Conservation (phyloP, 2,329 filamentous ascomycete genomes). For the Magnaporthales sp. region DNA sequence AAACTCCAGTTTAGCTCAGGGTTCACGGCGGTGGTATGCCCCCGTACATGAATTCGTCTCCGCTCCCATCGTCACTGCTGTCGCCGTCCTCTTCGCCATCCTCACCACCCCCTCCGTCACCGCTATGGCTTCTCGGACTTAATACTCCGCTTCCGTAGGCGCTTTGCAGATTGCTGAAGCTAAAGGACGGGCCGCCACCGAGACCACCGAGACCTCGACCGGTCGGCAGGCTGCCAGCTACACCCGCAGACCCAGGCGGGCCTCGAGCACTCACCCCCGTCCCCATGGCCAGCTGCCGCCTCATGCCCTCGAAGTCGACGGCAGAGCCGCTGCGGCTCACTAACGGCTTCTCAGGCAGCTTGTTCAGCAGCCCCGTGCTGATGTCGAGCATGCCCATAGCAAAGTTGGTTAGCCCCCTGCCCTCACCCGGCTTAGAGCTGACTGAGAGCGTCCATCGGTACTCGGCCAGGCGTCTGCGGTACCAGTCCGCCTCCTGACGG, state of each 20-base stretch:
- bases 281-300: slow-evolving; percentile 12
- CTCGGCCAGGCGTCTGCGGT: slow-evolving; percentile 73
- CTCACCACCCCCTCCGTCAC: slow-evolving; percentile 8
- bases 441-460: slow-evolving; percentile 93
- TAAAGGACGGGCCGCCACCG: slow-evolving; percentile 23
- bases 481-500: slow-evolving; percentile 86
- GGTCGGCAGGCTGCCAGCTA: slow-evolving; percentile 4
- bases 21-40: background rate
- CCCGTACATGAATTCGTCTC: slow-evolving; percentile 47
- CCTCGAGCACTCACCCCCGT: slow-evolving; percentile 7
- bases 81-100: background rate
- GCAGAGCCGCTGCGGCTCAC: slow-evolving; percentile 47
- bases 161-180: slow-evolving; percentile 61
- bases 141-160: slow-evolving; percentile 40
- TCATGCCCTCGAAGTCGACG: slow-evolving; percentile 32
- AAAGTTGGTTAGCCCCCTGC: slow-evolving; percentile 52
- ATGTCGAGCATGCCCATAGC: slow-evolving; percentile 74
- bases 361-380: slow-evolving; percentile 58
- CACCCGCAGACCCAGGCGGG: slow-evolving; percentile 14
- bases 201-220: slow-evolving; percentile 8
- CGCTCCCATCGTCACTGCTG: slow-evolving; percentile 30
- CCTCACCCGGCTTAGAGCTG: slow-evolving; percentile 60
- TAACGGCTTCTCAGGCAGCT: slow-evolving; percentile 62
- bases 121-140: slow-evolving; percentile 39
- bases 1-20: background rate